A percentile compares a stretch with the other conserved stretches of the same genome.
phyloP scores from a whole-genome alignment of 2,329 filamentous ascomycete species.

The Pestalotiopsis sp. region DNA sequence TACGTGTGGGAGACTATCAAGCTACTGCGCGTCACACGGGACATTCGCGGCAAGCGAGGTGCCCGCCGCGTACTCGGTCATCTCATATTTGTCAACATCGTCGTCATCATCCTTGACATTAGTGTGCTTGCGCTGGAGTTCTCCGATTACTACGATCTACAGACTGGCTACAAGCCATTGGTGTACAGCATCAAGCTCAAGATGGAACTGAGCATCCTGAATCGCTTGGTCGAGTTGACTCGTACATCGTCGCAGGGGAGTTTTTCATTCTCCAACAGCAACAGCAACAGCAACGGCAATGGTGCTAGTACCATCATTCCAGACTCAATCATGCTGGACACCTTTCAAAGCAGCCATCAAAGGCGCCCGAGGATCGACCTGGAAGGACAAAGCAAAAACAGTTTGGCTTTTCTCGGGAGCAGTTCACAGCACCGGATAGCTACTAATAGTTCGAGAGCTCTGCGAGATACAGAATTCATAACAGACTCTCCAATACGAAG shows the following conservation, averaged over 20 bases:
- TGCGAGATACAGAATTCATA: neutral
- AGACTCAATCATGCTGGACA: neutral
- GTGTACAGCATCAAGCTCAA: slow-evolving; percentile 38
- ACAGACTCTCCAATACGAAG: neutral
- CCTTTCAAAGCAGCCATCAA: neutral
- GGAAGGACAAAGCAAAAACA: neutral
- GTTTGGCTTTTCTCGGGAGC: neutral
- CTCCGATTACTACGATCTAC: slow-evolving; percentile 35
- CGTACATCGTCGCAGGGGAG: neutral
- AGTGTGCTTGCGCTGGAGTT: slow-evolving; percentile 39
- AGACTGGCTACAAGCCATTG: slow-evolving; percentile 34
- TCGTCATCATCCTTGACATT: slow-evolving; percentile 41
- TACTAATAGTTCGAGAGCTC: neutral
- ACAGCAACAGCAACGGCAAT: neutral
- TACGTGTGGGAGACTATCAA: slow-evolving; percentile 32
- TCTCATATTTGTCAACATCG: slow-evolving; percentile 38
- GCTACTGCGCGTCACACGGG: neutral
- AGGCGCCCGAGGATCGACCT: neutral
- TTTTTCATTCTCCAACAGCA: slow-evolving; percentile 6
- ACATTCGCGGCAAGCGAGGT: slow-evolving; percentile 15
- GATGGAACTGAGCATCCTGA: slow-evolving; percentile 36
- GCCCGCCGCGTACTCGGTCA: slow-evolving; percentile 28
- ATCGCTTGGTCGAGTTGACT: slow-evolving; percentile 28
- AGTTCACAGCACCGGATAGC: neutral
- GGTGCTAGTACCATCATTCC: neutral